A percentile compares a stretch with the other conserved stretches of the same genome.
phyloP scores from a whole-genome alignment of 352 stramenopile species.

The Aphanomyces stellatus region DNA sequence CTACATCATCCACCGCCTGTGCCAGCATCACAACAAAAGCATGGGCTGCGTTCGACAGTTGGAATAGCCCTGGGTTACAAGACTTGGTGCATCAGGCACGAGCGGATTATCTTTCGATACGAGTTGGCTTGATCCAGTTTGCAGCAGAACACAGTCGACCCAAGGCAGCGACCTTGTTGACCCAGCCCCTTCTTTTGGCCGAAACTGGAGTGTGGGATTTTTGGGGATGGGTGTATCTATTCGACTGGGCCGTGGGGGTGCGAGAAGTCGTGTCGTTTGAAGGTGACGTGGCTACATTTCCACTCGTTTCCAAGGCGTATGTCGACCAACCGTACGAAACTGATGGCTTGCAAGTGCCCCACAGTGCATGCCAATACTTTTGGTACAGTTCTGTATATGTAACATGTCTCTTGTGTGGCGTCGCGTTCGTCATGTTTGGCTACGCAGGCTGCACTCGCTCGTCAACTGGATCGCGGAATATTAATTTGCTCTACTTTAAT shows the following conservation, averaged over 20 bases:
- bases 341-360: not conserved
- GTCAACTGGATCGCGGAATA: too few relatives aligned
- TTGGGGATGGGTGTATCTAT: not conserved
- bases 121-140: too few relatives aligned
- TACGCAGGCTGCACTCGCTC: too few relatives aligned
- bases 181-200: not conserved
- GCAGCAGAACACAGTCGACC: too few relatives aligned
- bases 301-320: not conserved
- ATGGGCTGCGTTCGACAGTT: too few relatives aligned
- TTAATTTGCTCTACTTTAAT: not conserved
- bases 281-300: not conserved
- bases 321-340: not conserved
- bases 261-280: conserved; percentile 13
- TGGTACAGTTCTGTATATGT: not conserved
- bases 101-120: too few relatives aligned
- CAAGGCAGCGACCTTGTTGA: not conserved
- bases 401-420: too few relatives aligned
- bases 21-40: too few relatives aligned
- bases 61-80: too few relatives aligned
- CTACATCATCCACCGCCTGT: too few relatives aligned
- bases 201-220: not conserved
- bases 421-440: too few relatives aligned
- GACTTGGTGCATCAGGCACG: too few relatives aligned
- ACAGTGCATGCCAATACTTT: not conserved
- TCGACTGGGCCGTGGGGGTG: not conserved